Conservation (phyloP, 148 eudicot genomes). For the Chenopodium suecicum region DNA sequence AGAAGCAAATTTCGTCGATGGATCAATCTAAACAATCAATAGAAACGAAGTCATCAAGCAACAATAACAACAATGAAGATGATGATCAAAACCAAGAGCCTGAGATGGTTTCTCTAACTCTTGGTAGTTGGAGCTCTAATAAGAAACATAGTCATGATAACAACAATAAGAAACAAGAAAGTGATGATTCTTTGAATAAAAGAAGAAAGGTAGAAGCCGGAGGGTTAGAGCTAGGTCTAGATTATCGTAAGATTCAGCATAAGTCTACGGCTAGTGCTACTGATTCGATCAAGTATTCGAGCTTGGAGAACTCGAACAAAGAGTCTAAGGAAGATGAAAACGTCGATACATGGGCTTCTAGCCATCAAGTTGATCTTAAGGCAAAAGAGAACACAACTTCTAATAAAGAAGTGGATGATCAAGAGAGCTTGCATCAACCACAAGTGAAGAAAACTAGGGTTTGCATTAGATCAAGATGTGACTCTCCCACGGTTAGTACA, state of each 20-base stretch:
- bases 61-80: not conserved
- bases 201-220: constrained; percentile 26
- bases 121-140: constrained; percentile 36
- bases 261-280: not conserved
- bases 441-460: constrained; percentile 60
- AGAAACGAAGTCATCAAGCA: constrained; percentile 13
- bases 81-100: constrained; percentile 26
- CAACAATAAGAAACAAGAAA: constrained; percentile 10
- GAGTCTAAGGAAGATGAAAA: constrained; percentile 19
- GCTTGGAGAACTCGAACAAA: constrained; percentile 8
- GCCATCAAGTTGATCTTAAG: constrained; percentile 18
- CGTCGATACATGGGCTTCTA: constrained; percentile 12
- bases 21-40: not conserved
- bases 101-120: constrained; percentile 38
- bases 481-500: constrained; percentile 47
- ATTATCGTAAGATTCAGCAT: constrained; percentile 30
- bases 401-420: constrained; percentile 29
- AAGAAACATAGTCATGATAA: constrained; percentile 13
- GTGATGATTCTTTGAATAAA: constrained; percentile 16
- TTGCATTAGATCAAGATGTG: constrained; percentile 53
- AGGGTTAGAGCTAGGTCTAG: constrained; percentile 30
- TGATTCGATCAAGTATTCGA: constrained; percentile 19
- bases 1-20: constrained; percentile 29
- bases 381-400: constrained; percentile 15
- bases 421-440: constrained; percentile 35